A percentile compares a stretch with the other conserved stretches of the same genome.
Evolutionary conservation across 495 filamentous ascomycete species (phyloP).

Genomic region (Penicillium samsonianum): DNA sequence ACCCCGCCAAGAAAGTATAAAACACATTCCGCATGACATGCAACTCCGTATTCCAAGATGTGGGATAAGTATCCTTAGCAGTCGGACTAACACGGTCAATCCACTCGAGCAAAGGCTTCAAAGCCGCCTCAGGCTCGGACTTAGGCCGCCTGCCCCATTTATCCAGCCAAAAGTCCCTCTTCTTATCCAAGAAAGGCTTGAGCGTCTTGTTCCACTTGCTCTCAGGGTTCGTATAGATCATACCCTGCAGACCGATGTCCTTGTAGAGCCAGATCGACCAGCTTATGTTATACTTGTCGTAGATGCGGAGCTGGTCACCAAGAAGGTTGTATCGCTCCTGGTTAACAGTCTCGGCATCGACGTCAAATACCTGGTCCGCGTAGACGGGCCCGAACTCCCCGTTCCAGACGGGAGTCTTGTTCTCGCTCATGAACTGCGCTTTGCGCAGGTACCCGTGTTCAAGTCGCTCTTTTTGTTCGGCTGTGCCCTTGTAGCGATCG

Average conservation of each 20-base stretch:
- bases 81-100: conserved; percentile 42
- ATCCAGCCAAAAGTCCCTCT: conserved; percentile 52
- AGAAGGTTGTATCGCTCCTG: conserved; percentile 54
- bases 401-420: conserved; percentile 62
- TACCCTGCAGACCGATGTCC: conserved; percentile 65
- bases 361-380: conserved; percentile 37
- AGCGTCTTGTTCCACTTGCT: conserved; percentile 54
- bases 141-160: conserved; percentile 54
- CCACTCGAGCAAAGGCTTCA: conserved; percentile 44
- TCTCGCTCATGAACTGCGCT: conserved; percentile 56
- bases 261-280: conserved; percentile 71
- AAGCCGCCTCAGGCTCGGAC: conserved; percentile 35
- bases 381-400: conserved; percentile 69
- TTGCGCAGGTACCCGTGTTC: conserved; percentile 54
- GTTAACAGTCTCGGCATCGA: conserved; percentile 49
- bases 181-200: conserved; percentile 56
- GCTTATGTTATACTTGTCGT: conserved; percentile 54
- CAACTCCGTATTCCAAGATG: conserved; percentile 56
- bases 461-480: conserved; percentile 52
- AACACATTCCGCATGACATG: conserved; percentile 54
- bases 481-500: conserved; percentile 51
- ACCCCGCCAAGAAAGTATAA: conserved; percentile 54
- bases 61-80: conserved; percentile 53
- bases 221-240: conserved; percentile 54
- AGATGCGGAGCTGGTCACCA: conserved; percentile 57